Conservation (phyloP, 805 yeast genomes). For the Candida dajiaensis region DNA sequence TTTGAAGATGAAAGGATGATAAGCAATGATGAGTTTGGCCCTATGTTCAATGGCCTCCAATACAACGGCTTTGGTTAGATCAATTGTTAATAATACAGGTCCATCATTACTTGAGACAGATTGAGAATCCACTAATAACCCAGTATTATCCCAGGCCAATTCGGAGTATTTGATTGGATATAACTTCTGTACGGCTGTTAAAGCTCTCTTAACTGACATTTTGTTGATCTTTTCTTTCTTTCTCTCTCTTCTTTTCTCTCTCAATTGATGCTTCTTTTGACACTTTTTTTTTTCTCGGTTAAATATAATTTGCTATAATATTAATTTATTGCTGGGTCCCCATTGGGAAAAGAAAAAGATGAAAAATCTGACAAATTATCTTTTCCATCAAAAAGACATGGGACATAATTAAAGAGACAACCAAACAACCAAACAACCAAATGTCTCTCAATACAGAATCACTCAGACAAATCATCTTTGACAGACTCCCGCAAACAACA, state of each 20-base stretch:
- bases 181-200: constrained; percentile 56
- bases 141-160: constrained; percentile 92
- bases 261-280: not conserved
- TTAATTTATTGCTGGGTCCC: too few relatives aligned
- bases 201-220: constrained; percentile 36
- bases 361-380: not conserved
- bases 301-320: too few relatives aligned
- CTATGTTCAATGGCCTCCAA: constrained; percentile 68
- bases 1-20: constrained; percentile 90
- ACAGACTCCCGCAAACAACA: constrained; percentile 7
- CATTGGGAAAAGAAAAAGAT: too few relatives aligned
- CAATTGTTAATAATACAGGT: constrained; percentile 64
- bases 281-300: too few relatives aligned
- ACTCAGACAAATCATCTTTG: constrained; percentile 3
- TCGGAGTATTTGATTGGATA: constrained; percentile 85
- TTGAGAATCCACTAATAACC: constrained; percentile 73
- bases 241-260: too few relatives aligned
- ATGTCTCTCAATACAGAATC: constrained; percentile 6
- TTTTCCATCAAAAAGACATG: not conserved
- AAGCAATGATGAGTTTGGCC: constrained; percentile 66
- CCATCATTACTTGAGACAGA: constrained; percentile 16
- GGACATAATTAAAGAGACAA: too few relatives aligned
- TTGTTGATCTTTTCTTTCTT: not conserved
- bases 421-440: too few relatives aligned
- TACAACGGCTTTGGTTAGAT: constrained; percentile 76